Evolutionary conservation across 495 filamentous ascomycete genomes (phyloP).

Genomic region (Xylaria castorea): DNA sequence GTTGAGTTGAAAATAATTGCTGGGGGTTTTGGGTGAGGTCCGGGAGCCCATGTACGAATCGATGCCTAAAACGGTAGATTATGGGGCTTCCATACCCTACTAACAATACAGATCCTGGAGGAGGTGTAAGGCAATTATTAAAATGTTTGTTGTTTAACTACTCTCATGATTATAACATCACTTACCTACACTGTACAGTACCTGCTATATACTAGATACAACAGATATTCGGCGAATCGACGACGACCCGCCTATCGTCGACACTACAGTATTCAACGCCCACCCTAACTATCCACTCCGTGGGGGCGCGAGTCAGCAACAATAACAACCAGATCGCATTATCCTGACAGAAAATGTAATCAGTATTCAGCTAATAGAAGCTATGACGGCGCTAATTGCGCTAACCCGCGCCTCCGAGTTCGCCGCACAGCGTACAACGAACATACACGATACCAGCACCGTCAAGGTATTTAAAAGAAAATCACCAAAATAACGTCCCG

Average conservation of each 20-base stretch:
- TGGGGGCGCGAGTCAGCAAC: conserved; percentile 22
- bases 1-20: too few relatives aligned
- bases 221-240: not conserved
- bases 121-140: not conserved
- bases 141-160: not conserved
- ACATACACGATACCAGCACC: not conserved
- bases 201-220: not conserved
- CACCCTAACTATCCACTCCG: conserved; percentile 12
- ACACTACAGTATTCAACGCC: conserved; percentile 13
- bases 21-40: too few relatives aligned
- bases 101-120: too few relatives aligned
- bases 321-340: conserved; percentile 7
- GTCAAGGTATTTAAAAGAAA: not conserved
- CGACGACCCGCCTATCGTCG: not conserved
- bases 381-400: conserved; percentile 4
- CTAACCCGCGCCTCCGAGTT: not conserved
- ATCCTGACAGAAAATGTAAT: conserved; percentile 1
- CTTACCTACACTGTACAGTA: conserved; percentile 2
- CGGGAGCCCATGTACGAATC: too few relatives aligned
- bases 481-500: not conserved
- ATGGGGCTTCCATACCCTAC: too few relatives aligned
- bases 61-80: too few relatives aligned
- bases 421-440: conserved; percentile 1
- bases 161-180: not conserved
- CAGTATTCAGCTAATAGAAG: not conserved